Evolutionary conservation across 1,284 basidiomycete genomes (phyloP).

Genomic region (Dichomitus squalens): DNA sequence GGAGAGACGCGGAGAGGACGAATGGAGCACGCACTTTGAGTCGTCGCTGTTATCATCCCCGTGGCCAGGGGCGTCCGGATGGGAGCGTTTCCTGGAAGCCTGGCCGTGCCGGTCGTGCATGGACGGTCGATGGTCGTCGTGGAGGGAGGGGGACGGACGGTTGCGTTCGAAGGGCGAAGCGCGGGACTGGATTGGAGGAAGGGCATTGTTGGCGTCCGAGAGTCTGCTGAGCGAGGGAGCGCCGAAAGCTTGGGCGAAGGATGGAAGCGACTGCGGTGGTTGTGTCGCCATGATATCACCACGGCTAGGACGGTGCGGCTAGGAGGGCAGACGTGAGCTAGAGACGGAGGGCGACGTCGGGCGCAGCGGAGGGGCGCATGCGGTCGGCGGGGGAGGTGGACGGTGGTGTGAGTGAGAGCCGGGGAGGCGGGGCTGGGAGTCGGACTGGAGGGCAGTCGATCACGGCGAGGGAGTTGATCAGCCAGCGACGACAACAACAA

Average conservation of each 20-base stretch:
- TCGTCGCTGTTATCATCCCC: slow-evolving; percentile 25
- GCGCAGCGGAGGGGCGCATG: slow-evolving; percentile 12
- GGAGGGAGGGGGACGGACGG: slow-evolving; percentile 39
- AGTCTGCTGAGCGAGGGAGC: slow-evolving; percentile 52
- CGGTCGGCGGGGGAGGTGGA: slow-evolving; percentile 2
- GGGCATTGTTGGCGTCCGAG: slow-evolving; percentile 49
- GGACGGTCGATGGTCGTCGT: slow-evolving; percentile 31
- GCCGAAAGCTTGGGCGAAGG: slow-evolving; percentile 74
- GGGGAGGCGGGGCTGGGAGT: slow-evolving; percentile 3
- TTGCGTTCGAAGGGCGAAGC: slow-evolving; percentile 32
- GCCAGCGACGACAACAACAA: not conserved
- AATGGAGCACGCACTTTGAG: slow-evolving; percentile 38
- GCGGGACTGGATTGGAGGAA: slow-evolving; percentile 64
- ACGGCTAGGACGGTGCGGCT: not conserved
- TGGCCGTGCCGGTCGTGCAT: slow-evolving; percentile 20
- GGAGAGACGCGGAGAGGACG: slow-evolving; percentile 27
- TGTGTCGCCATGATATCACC: slow-evolving; percentile 31
- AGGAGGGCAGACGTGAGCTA: slow-evolving; percentile 1
- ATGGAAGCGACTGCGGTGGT: slow-evolving; percentile 64
- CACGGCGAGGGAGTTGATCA: slow-evolving; percentile 7
- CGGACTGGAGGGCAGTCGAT: slow-evolving; percentile 13
- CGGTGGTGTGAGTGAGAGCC: not conserved
- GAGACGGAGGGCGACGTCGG: slow-evolving; percentile 5
- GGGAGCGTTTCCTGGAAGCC: slow-evolving; percentile 31
- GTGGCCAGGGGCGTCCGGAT: slow-evolving; percentile 27